Conservation (phyloP, 805 yeast species). For the Starmerella powellii region DNA sequence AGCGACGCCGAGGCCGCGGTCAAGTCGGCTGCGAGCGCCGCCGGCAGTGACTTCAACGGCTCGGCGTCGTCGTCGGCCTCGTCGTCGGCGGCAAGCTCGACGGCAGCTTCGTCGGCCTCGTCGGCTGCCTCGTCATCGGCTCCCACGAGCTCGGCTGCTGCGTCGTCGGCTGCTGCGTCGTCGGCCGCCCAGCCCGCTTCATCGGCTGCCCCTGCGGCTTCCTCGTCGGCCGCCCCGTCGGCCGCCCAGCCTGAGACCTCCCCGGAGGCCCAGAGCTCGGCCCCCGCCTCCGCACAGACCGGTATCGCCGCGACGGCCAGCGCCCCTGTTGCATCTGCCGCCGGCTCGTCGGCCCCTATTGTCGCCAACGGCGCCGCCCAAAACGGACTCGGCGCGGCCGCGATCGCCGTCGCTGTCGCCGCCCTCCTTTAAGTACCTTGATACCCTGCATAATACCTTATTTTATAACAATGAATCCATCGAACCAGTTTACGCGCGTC, state of each 20-base stretch:
- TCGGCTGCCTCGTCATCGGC: slow-evolving; percentile 11
- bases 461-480: not conserved
- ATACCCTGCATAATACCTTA: not conserved
- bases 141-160: slow-evolving; percentile 7
- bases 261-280: slow-evolving; percentile 4
- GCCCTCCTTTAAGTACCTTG: slow-evolving; percentile 12
- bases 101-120: slow-evolving; percentile 7
- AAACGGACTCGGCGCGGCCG: slow-evolving; percentile 13
- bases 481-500: not conserved
- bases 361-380: slow-evolving; percentile 14
- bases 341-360: slow-evolving; percentile 4
- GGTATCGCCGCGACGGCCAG: not conserved
- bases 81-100: slow-evolving; percentile 10
- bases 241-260: slow-evolving; percentile 7
- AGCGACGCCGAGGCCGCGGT: slow-evolving; percentile 53
- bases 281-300: slow-evolving; percentile 6
- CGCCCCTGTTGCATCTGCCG: slow-evolving; percentile 1
- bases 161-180: slow-evolving; percentile 11
- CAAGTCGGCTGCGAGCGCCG: slow-evolving; percentile 25
- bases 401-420: slow-evolving; percentile 16
- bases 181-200: slow-evolving; percentile 5
- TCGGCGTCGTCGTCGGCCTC: slow-evolving; percentile 7
- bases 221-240: slow-evolving; percentile 5
- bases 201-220: slow-evolving; percentile 6
- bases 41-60: slow-evolving; percentile 11